These are phyloP conservation scores for Echites panduratus DNA, from an alignment of 257 asterid genomes.

Conservation along the genomic window DNA sequence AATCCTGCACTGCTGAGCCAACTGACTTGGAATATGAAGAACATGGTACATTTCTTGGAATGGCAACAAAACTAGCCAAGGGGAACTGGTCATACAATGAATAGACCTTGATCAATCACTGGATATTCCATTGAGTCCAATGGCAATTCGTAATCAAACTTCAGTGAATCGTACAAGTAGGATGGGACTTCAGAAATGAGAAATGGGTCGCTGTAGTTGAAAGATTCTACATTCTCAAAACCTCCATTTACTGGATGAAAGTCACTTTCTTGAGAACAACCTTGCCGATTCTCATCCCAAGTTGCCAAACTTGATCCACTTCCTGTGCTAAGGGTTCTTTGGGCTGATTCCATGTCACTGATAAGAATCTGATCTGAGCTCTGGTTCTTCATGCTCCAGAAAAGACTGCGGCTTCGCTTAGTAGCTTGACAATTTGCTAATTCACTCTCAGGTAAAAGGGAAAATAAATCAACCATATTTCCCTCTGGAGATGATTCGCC, in stretches of 20 bases:
- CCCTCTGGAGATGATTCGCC: conserved; percentile 27
- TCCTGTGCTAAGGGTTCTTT: conserved; percentile 27
- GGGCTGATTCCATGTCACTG: conserved; percentile 27
- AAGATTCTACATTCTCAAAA: conserved; percentile 26
- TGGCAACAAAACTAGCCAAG: conserved; percentile 11
- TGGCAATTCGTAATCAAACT: conserved; percentile 42
- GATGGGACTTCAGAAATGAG: conserved; percentile 37
- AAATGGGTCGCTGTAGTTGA: conserved; percentile 33
- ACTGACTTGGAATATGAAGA: conserved; percentile 22
- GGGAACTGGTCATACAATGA: conserved; percentile 35
- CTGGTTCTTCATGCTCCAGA: conserved; percentile 36
- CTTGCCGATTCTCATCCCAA: conserved; percentile 40
- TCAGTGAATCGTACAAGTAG: conserved; percentile 41
- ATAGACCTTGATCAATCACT: conserved; percentile 68
- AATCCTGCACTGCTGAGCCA: conserved; percentile 4
- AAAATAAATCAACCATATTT: conserved; percentile 30
- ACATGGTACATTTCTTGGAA: conserved; percentile 23
- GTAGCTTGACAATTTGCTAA: conserved; percentile 17
- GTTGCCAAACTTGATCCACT: conserved; percentile 31
- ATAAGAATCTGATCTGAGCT: conserved; percentile 30
- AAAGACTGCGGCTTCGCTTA: conserved; percentile 27
- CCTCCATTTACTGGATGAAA: conserved; percentile 25
- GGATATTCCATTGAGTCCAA: conserved; percentile 51
- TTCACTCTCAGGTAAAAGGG: conserved; percentile 34
- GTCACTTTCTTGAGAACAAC: conserved; percentile 33